phyloP scores from a whole-genome alignment of 2,329 filamentous ascomycete genomes.

The Talaromyces sp. region DNA sequence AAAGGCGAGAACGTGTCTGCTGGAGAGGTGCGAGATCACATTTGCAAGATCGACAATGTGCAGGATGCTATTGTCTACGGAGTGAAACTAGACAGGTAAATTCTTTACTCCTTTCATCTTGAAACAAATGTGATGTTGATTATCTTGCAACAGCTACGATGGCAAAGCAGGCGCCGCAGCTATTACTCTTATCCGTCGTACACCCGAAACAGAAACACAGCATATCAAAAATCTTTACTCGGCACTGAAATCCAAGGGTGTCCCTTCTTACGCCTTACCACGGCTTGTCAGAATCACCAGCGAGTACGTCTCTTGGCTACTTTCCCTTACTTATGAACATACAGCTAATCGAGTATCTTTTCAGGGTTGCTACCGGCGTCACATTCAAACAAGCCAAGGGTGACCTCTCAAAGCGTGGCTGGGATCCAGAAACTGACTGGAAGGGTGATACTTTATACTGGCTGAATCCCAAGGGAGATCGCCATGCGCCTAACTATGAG shows the following conservation, averaged over 20 bases:
- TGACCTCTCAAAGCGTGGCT: slow-evolving; percentile 37
- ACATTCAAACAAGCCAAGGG: slow-evolving; percentile 47
- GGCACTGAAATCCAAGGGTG: slow-evolving; percentile 37
- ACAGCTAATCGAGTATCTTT: slow-evolving; percentile 9
- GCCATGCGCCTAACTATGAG: slow-evolving; percentile 23
- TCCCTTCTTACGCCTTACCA: slow-evolving; percentile 43
- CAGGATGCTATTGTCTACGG: slow-evolving; percentile 42
- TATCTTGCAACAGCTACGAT: slow-evolving; percentile 34
- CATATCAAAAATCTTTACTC: slow-evolving; percentile 35
- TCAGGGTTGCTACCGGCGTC: slow-evolving; percentile 39
- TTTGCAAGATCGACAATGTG: slow-evolving; percentile 35
- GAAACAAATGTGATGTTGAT: background rate
- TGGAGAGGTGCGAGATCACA: slow-evolving; percentile 41
- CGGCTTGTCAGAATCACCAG: slow-evolving; percentile 42
- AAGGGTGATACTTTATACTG: slow-evolving; percentile 38
- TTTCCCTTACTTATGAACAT: background rate
- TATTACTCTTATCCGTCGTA: slow-evolving; percentile 35
- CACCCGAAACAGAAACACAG: slow-evolving; percentile 20
- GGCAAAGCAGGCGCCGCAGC: slow-evolving; percentile 44
- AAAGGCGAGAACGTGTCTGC: slow-evolving; percentile 48
- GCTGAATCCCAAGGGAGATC: slow-evolving; percentile 24
- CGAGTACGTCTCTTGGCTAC: slow-evolving; percentile 28
- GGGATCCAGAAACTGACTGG: slow-evolving; percentile 28
- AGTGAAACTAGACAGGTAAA: slow-evolving; percentile 35
- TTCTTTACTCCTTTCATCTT: background rate